Conservation (phyloP, 345 rosid species). For the Pistacia vera region DNA sequence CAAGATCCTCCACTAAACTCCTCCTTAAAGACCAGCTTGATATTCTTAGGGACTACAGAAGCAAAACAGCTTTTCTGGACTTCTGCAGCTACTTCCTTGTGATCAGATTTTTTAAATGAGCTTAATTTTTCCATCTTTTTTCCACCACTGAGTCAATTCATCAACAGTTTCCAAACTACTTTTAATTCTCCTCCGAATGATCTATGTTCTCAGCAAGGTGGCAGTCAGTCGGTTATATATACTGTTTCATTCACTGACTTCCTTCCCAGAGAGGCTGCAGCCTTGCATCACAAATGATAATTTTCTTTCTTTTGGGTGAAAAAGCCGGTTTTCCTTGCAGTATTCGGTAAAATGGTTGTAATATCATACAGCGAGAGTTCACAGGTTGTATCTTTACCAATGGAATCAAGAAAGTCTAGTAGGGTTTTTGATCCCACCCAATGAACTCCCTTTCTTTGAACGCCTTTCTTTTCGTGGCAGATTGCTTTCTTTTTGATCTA, state of each 20-base stretch:
- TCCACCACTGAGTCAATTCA: neutral
- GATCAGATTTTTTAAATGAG: constrained; percentile 18
- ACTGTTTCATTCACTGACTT: constrained; percentile 33
- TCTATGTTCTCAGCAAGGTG: constrained; percentile 44
- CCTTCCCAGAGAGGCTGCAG: constrained; percentile 44
- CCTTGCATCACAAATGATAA: constrained; percentile 45
- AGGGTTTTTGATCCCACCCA: constrained; percentile 58
- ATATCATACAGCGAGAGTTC: constrained; percentile 42
- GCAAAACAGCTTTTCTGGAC: constrained; percentile 38
- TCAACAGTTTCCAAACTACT: constrained; percentile 11
- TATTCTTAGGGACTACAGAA: constrained; percentile 39
- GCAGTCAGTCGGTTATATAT: constrained; percentile 32
- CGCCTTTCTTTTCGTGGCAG: neutral
- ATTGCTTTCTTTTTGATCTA: constrained; percentile 5
- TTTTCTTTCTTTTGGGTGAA: constrained; percentile 43
- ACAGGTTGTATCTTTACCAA: constrained; percentile 38
- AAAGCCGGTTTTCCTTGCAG: constrained; percentile 39
- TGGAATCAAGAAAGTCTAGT: constrained; percentile 40
- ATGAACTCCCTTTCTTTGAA: constrained; percentile 32
- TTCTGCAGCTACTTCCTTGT: constrained; percentile 25
- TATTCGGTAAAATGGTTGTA: constrained; percentile 30
- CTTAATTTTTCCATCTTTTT: constrained; percentile 20
- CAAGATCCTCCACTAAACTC: constrained; percentile 50
- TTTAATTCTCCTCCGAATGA: constrained; percentile 31
- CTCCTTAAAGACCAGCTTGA: constrained; percentile 51